These are phyloP conservation scores for Candida pseudoviswanathii DNA, from an alignment of 1,139 yeast genomes.

Conservation along the genomic window DNA sequence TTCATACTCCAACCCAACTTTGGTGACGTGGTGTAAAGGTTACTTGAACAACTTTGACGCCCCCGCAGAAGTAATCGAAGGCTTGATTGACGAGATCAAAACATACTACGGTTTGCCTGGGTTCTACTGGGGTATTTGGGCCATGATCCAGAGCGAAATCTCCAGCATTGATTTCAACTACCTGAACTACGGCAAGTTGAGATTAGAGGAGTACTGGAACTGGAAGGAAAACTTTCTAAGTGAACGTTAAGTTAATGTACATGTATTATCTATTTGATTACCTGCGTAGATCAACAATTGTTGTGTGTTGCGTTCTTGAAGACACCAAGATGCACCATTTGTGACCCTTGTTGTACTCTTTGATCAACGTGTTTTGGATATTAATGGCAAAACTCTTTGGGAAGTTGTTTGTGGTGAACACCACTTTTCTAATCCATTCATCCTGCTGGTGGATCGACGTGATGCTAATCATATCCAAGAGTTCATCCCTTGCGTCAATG, in stretches of 20 bases:
- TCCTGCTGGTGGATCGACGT: slow-evolving; percentile 79
- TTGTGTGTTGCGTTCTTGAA: slow-evolving; percentile 70
- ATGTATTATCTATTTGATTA: not conserved
- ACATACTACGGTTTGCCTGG: slow-evolving; percentile 80
- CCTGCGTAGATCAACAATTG: slow-evolving; percentile 66
- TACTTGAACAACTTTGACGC: slow-evolving; percentile 43
- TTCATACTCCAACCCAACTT: slow-evolving; percentile 37
- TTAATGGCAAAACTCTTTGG: slow-evolving; percentile 79
- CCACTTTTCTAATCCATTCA: slow-evolving; percentile 87
- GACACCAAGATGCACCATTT: slow-evolving; percentile 76
- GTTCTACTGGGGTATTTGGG: slow-evolving; percentile 86
- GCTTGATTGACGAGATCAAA: slow-evolving; percentile 56
- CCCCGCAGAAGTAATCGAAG: slow-evolving; percentile 24
- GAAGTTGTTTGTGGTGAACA: slow-evolving; percentile 55
- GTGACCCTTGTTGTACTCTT: slow-evolving; percentile 71
- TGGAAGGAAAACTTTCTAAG: slow-evolving; percentile 50
- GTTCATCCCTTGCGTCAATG: slow-evolving; percentile 81
- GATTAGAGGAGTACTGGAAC: slow-evolving; percentile 69
- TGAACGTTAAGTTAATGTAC: not conserved
- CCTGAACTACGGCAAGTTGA: slow-evolving; percentile 56
- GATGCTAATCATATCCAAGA: slow-evolving; percentile 75
- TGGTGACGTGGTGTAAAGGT: slow-evolving; percentile 57
- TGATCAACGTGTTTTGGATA: slow-evolving; percentile 68
- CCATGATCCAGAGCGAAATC: slow-evolving; percentile 71
- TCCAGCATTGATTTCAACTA: slow-evolving; percentile 78